Evolutionary conservation across 2,329 filamentous ascomycete species (phyloP).

Genomic region (Cercospora sp.): DNA sequence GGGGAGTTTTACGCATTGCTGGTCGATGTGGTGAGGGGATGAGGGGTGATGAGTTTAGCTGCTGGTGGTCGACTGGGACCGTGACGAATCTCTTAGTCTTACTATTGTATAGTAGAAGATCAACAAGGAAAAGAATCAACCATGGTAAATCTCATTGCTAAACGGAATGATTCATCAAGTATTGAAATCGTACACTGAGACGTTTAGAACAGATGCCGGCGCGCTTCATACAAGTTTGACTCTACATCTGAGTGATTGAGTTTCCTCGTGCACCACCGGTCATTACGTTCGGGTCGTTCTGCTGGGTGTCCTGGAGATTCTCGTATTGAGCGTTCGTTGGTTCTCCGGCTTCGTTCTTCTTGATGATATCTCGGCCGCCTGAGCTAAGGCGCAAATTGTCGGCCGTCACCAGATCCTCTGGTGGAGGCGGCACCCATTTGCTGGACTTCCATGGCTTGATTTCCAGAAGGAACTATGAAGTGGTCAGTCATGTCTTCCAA

Average conservation of each 20-base stretch:
- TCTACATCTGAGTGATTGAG: slow-evolving; percentile 7
- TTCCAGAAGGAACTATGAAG: slow-evolving; percentile 24
- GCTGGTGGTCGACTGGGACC: background rate
- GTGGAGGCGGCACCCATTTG: slow-evolving; percentile 32
- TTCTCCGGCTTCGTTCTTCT: slow-evolving; percentile 26
- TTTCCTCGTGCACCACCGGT: slow-evolving; percentile 16
- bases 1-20: background rate
- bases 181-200: background rate
- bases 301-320: slow-evolving; percentile 13
- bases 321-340: slow-evolving; percentile 17
- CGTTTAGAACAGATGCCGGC: background rate
- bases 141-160: background rate
- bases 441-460: slow-evolving; percentile 36
- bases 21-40: background rate
- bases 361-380: slow-evolving; percentile 34
- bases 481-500: background rate
- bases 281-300: slow-evolving; percentile 13
- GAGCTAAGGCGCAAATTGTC: slow-evolving; percentile 29
- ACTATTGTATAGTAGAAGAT: background rate
- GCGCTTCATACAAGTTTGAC: background rate
- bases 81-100: slow-evolving; percentile 1
- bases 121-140: background rate
- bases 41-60: background rate
- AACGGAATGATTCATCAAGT: background rate
- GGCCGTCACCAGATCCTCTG: slow-evolving; percentile 30